Evolutionary conservation across 2,329 filamentous ascomycete genomes (phyloP), one percentile per base, ranked within the genome.

Genomic region (Exserohilum turcica): DNA sequence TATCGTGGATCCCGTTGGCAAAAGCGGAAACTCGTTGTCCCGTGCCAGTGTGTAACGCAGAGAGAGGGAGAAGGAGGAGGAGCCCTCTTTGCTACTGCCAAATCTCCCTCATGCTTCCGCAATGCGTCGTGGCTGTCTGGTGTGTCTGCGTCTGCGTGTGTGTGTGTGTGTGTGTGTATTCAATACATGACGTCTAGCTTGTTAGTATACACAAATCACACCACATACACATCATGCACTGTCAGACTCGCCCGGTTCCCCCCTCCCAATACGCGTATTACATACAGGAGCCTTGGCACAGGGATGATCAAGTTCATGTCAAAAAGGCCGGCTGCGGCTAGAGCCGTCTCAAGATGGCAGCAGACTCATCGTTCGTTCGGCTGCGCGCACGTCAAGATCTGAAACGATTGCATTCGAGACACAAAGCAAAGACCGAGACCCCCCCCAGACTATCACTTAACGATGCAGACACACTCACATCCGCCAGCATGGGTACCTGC

Each of bases 351-450:
- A 35, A 35, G 42, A 35, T 35, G n/a, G 15, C 32, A 35, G 32
- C 27, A 16, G 28, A 16, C 10, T 19, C 31, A 38, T 49, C 44
- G 47, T 39, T 24, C 39, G 27, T 31, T 31, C 21, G 21, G 21
- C 7, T 24, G 21, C 21, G 33, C 8, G 15, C 21, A 49, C 27
- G 39, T 43, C 44, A 37, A 39, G 32, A 53, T 49, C 45, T 49
- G 50, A 53, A 53, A 49, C 50, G 13, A 28, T 29, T 32, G 9
- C 10, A 33, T 53, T 24, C 7, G 50, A 53, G 44, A 53, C 50
- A 53, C 24, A 33, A 24, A 7, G 4, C n/a, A n/a, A 24, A 5
- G 21, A 24, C 21, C 42, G 33, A n/a, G 35, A 37, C 15, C 45
- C 50, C 16, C 15, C 45, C 50, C 16, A 42, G 18, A 27, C 28